A percentile compares a stretch with the other conserved stretches of the same genome.
Evolutionary conservation across 495 filamentous ascomycete genomes (phyloP).

Genomic region (Terfezia claveryi): DNA sequence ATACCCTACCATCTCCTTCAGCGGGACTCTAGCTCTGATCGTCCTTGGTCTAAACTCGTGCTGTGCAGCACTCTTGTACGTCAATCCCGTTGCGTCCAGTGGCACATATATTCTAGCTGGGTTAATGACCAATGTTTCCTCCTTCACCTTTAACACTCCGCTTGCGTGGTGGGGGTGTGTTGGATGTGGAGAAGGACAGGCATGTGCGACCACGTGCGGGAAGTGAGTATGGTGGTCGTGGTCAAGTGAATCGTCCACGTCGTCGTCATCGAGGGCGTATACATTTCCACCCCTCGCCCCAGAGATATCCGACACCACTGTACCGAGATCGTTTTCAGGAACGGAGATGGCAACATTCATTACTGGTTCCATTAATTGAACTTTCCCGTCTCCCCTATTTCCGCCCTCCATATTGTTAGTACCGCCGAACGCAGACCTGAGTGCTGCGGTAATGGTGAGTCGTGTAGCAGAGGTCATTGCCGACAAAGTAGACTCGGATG

Average conservation of each 20-base stretch:
- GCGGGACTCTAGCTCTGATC: constrained; percentile 64
- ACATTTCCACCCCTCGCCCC: constrained; percentile 67
- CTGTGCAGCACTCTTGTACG: neutral
- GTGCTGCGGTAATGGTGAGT: constrained; percentile 41
- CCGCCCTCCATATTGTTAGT: constrained; percentile 19
- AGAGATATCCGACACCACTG: constrained; percentile 76
- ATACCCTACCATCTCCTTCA: constrained; percentile 96
- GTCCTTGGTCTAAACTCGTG: constrained; percentile 27
- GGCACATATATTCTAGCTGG: constrained; percentile 53
- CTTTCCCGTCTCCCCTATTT: constrained; percentile 10
- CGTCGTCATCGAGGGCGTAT: constrained; percentile 49
- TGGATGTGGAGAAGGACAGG: too few species aligned
- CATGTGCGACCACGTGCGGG: neutral
- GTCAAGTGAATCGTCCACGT: constrained; percentile 18
- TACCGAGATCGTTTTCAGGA: constrained; percentile 57
- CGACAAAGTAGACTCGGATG: constrained; percentile 42
- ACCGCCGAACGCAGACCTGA: constrained; percentile 31
- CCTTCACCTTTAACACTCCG: neutral
- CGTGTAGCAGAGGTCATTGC: constrained; percentile 62
- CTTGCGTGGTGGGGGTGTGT: neutral
- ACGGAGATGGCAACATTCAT: constrained; percentile 70
- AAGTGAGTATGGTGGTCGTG: neutral
- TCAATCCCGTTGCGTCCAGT: constrained; percentile 17
- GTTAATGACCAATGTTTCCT: neutral
- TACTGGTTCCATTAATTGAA: constrained; percentile 62